Evolutionary conservation across 305 asterid species (phyloP), one percentile per base, ranked within the genome.

Genomic region (Plantago coronopus): DNA sequence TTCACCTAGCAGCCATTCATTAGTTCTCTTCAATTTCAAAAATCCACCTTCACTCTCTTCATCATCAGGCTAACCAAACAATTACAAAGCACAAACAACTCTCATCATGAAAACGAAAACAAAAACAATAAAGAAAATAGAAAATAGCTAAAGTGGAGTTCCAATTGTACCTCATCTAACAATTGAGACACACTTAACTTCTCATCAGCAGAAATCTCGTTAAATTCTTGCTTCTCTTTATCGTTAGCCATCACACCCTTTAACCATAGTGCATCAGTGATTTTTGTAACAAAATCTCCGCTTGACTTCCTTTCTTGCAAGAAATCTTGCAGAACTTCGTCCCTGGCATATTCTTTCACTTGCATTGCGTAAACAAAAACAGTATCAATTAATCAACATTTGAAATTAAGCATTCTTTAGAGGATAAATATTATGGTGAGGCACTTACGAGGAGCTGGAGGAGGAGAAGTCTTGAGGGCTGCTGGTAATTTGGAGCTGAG

Each of bases 1-100:
- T 25, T 83, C 95, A 17, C 96, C 96, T 67, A 71, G 48, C 56
- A 91, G 72, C 96, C 96, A 91, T 64, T 88, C 98, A 72, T 69
- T 79, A 34, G 89, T 88, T 63, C 70, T 69, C 69, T 77, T 82
- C 76, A 91, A 71, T 76, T 91, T 85, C 85, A 91, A 75, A 72
- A 83, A 86, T n/a, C 98, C 96, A 38, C 87, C 95, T 69, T 82
- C 94, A 42, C 61, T 69, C 70, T 73, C 91, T 71, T 78, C 85
- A 13, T 61, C 72, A 55, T 55, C 38, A 61, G 21, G 72, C 75
- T 67, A 71, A 45, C 62, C 27, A 57, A 54, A 50, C 53, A 25
- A 55, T 21, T 48, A 17, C 4, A 17, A 42, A 4, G 16, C 27
- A 22, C 65, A 15, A 11, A n/a, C 17, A 11, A 4, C 7, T 10